Percentiles rank a stretch among this genome's conserved stretches.
These are phyloP conservation scores for Phytophthora macrochlamydospora DNA, from an alignment of 352 stramenopile genomes.

Conservation along the genomic window DNA sequence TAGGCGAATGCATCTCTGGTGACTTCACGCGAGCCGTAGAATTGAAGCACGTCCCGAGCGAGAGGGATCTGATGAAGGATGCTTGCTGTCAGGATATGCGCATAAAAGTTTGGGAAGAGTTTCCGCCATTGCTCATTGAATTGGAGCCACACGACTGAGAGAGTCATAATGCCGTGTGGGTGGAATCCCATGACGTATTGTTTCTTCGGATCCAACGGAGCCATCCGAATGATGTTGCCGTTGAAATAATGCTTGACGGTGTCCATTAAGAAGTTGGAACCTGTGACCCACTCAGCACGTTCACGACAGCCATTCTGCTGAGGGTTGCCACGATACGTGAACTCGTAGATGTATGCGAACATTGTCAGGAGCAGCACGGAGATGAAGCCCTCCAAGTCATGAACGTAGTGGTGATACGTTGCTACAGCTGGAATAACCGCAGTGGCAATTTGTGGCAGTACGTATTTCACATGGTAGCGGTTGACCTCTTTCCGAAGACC, in stretches of 20 bases:
- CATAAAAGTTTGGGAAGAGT: conserved; percentile 71
- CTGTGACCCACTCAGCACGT: conserved; percentile 46
- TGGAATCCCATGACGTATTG: conserved; percentile 84
- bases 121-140: conserved; percentile 71
- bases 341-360: conserved; percentile 70
- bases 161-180: conserved; percentile 80
- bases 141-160: conserved; percentile 80
- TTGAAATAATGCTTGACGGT: conserved; percentile 70
- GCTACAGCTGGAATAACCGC: conserved; percentile 35
- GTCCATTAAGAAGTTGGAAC: conserved; percentile 56
- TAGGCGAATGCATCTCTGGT: conserved; percentile 60
- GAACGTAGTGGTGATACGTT: conserved; percentile 57
- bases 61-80: conserved; percentile 84
- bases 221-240: conserved; percentile 61
- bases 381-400: conserved; percentile 46
- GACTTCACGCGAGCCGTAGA: conserved; percentile 78
- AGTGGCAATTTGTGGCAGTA: conserved; percentile 35
- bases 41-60: conserved; percentile 76
- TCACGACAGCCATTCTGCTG: conserved; percentile 66
- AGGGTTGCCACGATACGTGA: conserved; percentile 69
- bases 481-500: conserved; percentile 44
- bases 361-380: conserved; percentile 49
- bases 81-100: conserved; percentile 73
- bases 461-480: conserved; percentile 48
- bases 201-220: conserved; percentile 54